Percentiles rank a stretch among this genome's conserved stretches.
Evolutionary conservation across 108 stramenopile species (phyloP).

Genomic region (Fistulifera solaris): DNA sequence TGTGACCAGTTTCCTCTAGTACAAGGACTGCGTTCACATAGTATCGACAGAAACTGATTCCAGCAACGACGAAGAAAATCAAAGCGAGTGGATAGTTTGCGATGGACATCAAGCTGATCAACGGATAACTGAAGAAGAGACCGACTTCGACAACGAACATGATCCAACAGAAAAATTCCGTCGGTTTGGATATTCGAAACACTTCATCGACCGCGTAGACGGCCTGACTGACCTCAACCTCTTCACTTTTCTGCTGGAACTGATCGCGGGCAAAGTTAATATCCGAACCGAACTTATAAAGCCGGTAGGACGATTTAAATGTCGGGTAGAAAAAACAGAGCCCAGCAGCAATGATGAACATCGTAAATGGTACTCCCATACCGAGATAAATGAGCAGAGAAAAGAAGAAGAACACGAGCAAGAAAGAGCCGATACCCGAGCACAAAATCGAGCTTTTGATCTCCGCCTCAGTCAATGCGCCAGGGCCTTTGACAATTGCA

Average conservation of each 20-base stretch:
- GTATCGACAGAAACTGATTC: constrained; percentile 13
- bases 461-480: constrained; percentile 24
- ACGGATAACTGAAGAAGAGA: constrained; percentile 46
- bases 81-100: constrained; percentile 17
- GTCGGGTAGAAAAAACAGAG: background rate
- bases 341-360: constrained; percentile 1
- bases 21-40: constrained; percentile 19
- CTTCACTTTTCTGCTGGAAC: background rate
- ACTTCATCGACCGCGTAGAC: constrained; percentile 45
- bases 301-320: constrained; percentile 3
- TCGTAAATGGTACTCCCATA: background rate
- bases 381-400: constrained; percentile 18
- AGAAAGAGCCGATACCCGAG: constrained; percentile 21
- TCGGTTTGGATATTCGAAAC: constrained; percentile 29
- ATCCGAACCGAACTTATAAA: constrained; percentile 6
- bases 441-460: constrained; percentile 20
- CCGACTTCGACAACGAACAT: constrained; percentile 30
- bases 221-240: constrained; percentile 12
- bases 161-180: constrained; percentile 32
- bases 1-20: constrained; percentile 31
- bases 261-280: background rate
- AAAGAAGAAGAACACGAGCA: constrained; percentile 20
- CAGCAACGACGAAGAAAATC: constrained; percentile 16
- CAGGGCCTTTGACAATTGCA: constrained; percentile 28
- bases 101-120: constrained; percentile 23